Evolutionary conservation across 192 early-diverging fungal species (phyloP), one percentile per base, ranked within the genome.

Genomic region (Kickxella alabastrina): DNA sequence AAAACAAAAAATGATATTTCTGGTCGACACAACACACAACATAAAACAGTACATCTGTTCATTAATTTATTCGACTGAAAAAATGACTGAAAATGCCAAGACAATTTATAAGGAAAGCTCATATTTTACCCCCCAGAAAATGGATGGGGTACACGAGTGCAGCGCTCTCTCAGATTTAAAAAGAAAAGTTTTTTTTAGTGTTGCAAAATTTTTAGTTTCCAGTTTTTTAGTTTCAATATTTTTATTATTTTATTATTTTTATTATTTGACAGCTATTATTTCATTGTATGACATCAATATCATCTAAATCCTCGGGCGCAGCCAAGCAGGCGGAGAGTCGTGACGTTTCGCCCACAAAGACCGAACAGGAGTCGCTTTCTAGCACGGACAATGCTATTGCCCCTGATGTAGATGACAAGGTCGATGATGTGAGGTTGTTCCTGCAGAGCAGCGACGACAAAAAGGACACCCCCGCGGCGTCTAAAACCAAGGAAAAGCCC

Each of bases 291-390:
- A 32, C 31, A 32, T 32, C 31, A 6, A 12, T 8, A 6, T 32
- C 31, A 32, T 32, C 31, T 32, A 32, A 6, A 32, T 32, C 31
- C 6, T 32, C 31, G 31, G 6, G 6, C 12, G 12, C 31, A 12
- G 31, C 31, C 31, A 32, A 32, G 31, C 31, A 12, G 6, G 31
- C 6, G 12, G 12, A 32, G 31, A 32, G 6, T 32, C 31, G 31
- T 12, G 28, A 52, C 14, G 41, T 18, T 47, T 68, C 80, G 22
- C 84, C 79, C 6, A 29, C 5, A 19, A 48, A 48, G 21, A 2
- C 32, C 29, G 31, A 23, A 19, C 31, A 19, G 28, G 9, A 28
- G 3, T 32, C 46, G 46, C 4, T 19, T 4, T 18, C 46, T 10
- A 48, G 46, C 46, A 48, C 4, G 21, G 31, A 48, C 32, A 10